phyloP scores from a whole-genome alignment of 2,329 filamentous ascomycete genomes.

The Epichloe sylvatica region DNA sequence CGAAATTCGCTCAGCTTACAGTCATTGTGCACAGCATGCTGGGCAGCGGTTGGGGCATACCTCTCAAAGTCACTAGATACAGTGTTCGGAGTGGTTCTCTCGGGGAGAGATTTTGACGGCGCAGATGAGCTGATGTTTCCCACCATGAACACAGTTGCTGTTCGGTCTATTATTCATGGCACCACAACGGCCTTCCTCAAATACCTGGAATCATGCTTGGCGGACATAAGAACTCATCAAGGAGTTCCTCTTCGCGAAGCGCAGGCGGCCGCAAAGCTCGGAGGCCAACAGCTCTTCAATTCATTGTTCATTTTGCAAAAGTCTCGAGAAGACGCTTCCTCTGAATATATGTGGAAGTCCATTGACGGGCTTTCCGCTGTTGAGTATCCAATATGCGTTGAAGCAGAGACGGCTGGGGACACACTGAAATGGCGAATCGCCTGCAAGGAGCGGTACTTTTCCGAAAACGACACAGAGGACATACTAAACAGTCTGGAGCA shows the following conservation, averaged over 20 bases:
- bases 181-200: constrained; percentile 48
- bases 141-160: constrained; percentile 78
- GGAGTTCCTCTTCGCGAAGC: constrained; percentile 64
- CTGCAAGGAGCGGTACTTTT: constrained; percentile 44
- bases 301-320: constrained; percentile 43
- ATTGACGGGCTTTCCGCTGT: constrained; percentile 51
- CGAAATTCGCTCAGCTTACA: constrained; percentile 57
- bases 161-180: constrained; percentile 61
- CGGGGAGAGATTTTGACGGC: constrained; percentile 64
- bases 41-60: constrained; percentile 56
- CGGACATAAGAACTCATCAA: constrained; percentile 54
- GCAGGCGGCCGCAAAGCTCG: constrained; percentile 28
- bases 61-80: constrained; percentile 55
- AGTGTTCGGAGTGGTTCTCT: constrained; percentile 69
- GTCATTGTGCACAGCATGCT: constrained; percentile 61
- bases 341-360: constrained; percentile 41
- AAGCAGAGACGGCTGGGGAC: constrained; percentile 52
- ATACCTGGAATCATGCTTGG: constrained; percentile 59
- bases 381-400: constrained; percentile 70
- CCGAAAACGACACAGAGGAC: constrained; percentile 26
- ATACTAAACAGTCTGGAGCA: constrained; percentile 47
- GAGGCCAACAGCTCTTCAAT: constrained; percentile 34
- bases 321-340: constrained; percentile 5
- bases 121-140: constrained; percentile 63
- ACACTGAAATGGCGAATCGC: constrained; percentile 58